Conservation (phyloP, 2,329 filamentous ascomycete species). For the Fusarium bactridioides region DNA sequence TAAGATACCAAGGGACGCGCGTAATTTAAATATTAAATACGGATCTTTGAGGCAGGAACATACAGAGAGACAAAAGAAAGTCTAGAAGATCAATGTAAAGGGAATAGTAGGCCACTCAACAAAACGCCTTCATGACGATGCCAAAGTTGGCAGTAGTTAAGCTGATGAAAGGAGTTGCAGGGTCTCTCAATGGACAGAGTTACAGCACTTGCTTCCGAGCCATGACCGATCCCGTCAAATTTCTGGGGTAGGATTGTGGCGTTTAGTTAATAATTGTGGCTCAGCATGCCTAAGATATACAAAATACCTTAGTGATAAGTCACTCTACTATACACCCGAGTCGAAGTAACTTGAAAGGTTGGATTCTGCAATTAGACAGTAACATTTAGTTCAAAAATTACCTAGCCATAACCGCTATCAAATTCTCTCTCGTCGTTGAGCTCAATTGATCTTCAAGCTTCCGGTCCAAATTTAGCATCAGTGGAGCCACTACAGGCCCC, state of each 20-base stretch:
- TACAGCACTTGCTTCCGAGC: conserved; percentile 15
- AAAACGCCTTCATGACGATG: conserved; percentile 26
- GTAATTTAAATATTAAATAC: not conserved
- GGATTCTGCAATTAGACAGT: not conserved
- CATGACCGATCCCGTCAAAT: conserved; percentile 8
- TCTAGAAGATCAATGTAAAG: not conserved
- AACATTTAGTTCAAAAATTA: not conserved
- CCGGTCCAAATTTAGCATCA: conserved; percentile 2
- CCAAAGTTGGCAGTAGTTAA: conserved; percentile 3
- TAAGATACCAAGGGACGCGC: conserved; percentile 28
- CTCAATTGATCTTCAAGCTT: not conserved
- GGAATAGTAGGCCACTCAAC: conserved; percentile 7
- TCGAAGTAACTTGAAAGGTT: not conserved
- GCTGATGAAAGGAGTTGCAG: conserved; percentile 36
- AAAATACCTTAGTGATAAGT: not conserved
- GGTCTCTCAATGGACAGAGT: conserved; percentile 28
- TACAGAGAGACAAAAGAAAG: not conserved
- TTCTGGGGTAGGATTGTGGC: conserved; percentile 31
- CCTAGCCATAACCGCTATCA: not conserved
- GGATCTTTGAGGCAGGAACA: not conserved
- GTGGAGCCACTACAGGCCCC: conserved; percentile 3
- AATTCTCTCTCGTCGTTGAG: not conserved
- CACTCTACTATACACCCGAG: not conserved
- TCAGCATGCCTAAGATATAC: not conserved
- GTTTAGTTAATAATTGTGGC: conserved; percentile 13